phyloP scores from a whole-genome alignment of 179 eudicot species.

The Beta corolliflora region DNA sequence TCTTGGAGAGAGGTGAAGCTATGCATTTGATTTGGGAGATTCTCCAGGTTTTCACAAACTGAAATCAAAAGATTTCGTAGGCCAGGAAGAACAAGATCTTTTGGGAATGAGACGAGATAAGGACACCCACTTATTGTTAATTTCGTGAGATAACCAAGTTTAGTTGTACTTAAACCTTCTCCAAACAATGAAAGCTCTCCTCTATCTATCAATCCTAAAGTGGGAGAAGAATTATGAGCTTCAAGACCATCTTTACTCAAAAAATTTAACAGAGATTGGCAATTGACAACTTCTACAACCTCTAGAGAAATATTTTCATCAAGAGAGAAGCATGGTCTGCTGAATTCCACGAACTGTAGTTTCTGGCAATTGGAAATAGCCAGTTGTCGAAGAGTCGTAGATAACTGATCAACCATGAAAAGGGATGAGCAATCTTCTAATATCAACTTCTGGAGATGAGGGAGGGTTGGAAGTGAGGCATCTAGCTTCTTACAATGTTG shows the following conservation, averaged over 20 bases:
- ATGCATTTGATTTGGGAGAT: slow-evolving; percentile 8
- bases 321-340: not conserved
- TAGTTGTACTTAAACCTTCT: not conserved
- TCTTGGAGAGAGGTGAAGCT: slow-evolving; percentile 15
- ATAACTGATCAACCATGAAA: slow-evolving; percentile 6
- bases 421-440: slow-evolving; percentile 6
- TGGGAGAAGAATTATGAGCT: not conserved
- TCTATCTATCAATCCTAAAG: not conserved
- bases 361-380: slow-evolving; percentile 4
- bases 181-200: not conserved
- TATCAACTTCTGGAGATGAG: slow-evolving; percentile 1
- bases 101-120: slow-evolving; percentile 5
- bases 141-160: slow-evolving; percentile 1
- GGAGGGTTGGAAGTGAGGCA: slow-evolving; percentile 16
- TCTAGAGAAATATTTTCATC: not conserved
- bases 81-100: slow-evolving; percentile 10
- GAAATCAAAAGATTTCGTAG: slow-evolving; percentile 10
- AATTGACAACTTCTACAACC: slow-evolving; percentile 10
- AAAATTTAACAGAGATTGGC: slow-evolving; percentile 1
- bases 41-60: slow-evolving; percentile 5
- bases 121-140: slow-evolving; percentile 11
- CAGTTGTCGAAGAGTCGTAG: slow-evolving; percentile 3
- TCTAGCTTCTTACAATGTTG: not conserved
- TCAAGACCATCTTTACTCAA: slow-evolving; percentile 5
- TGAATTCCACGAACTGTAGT: slow-evolving; percentile 4